Conservation (phyloP, 768 basidiomycete genomes). For the Crucibulum laeve region DNA sequence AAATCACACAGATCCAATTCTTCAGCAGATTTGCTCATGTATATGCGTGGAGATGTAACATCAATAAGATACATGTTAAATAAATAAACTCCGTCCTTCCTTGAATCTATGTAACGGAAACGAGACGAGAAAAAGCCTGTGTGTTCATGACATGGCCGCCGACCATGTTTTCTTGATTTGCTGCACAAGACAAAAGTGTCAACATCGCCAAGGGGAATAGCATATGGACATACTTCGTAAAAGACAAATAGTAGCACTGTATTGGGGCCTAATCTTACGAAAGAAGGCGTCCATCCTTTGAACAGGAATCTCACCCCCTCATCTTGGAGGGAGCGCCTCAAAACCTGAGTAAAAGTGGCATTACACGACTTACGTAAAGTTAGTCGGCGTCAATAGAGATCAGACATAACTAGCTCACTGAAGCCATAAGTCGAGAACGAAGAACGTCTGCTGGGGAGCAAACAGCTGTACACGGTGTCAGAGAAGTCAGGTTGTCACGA, state of each 20-base stretch:
- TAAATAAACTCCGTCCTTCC: too few species aligned
- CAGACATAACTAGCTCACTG: conserved; percentile 36
- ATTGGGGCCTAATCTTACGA: conserved; percentile 79
- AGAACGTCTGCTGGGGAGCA: conserved; percentile 79
- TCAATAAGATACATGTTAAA: too few species aligned
- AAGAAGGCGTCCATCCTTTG: conserved; percentile 89
- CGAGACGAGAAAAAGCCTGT: too few species aligned
- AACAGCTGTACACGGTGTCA: conserved; percentile 43
- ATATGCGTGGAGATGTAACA: not conserved
- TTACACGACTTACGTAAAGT: conserved; percentile 40
- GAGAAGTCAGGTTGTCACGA: conserved; percentile 4
- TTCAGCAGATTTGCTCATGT: not conserved
- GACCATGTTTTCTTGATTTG: conserved; percentile 69
- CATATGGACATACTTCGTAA: conserved; percentile 53
- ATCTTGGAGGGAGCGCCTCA: conserved; percentile 55
- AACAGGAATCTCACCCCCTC: conserved; percentile 80
- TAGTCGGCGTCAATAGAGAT: conserved; percentile 3
- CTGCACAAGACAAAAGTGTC: conserved; percentile 24
- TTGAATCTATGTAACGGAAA: too few species aligned
- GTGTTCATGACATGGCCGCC: too few species aligned
- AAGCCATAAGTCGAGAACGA: conserved; percentile 73
- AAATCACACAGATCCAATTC: too few species aligned
- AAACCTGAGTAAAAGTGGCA: conserved; percentile 42
- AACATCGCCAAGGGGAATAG: not conserved
- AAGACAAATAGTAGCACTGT: conserved; percentile 84